Percentiles rank a stretch among this genome's conserved stretches.
phyloP scores from a whole-genome alignment of 208 protist genomes.

The Endotrypanum monterogeii region DNA sequence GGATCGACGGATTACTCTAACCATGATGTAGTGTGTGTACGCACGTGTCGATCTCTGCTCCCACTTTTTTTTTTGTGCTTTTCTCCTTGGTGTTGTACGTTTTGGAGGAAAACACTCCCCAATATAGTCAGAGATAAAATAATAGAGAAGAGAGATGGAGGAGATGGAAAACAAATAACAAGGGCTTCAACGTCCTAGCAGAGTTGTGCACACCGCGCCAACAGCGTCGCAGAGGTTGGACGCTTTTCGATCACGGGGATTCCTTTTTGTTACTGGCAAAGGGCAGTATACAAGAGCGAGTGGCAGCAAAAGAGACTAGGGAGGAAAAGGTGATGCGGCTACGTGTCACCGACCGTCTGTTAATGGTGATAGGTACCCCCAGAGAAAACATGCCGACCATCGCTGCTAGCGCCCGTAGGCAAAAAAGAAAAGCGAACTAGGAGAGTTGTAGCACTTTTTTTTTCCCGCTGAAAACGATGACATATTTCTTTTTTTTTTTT shows the following conservation, averaged over 20 bases:
- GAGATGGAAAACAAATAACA: neutral
- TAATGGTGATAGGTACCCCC: neutral
- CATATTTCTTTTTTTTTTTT: constrained; percentile 1
- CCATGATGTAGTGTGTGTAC: constrained; percentile 8
- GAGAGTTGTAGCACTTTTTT: neutral
- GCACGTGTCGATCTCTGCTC: neutral
- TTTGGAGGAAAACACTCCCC: neutral
- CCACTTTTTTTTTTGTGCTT: constrained; percentile 1
- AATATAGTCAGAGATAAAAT: neutral
- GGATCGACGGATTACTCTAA: constrained; percentile 37
- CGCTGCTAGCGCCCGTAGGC: neutral
- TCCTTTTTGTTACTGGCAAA: neutral
- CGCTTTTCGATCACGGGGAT: neutral
- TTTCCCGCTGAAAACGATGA: constrained; percentile 1
- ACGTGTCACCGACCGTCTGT: neutral
- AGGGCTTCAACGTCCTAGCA: neutral
- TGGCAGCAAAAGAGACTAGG: neutral
- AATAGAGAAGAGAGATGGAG: constrained; percentile 3
- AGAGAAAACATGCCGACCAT: neutral
- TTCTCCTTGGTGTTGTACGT: neutral
- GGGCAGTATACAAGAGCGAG: neutral
- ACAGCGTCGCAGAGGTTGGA: neutral
- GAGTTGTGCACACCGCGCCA: neutral
- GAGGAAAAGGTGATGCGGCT: neutral
- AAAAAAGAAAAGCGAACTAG: constrained; percentile 15